phyloP scores from a whole-genome alignment of 129 eudicot genomes.

The Deinandra increscens region DNA sequence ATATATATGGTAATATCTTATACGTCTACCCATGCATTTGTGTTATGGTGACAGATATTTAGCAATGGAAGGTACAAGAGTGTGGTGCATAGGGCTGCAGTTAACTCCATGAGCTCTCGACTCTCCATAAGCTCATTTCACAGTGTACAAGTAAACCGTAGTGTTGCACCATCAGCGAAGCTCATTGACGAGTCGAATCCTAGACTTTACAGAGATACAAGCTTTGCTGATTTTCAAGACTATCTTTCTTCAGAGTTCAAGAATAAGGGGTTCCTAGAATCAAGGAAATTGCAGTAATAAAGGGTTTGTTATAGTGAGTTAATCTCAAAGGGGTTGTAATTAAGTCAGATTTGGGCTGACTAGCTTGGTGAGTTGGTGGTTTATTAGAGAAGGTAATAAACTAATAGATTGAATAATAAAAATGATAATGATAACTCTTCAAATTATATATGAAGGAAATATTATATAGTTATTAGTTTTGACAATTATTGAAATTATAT shows the following conservation, averaged over 20 bases:
- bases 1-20: constrained; percentile 1
- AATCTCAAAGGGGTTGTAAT: no score
- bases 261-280: constrained; percentile 49
- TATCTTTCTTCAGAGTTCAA: constrained; percentile 53
- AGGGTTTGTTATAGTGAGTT: no score
- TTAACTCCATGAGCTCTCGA: constrained; percentile 45
- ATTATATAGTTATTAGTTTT: no score
- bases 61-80: constrained; percentile 71
- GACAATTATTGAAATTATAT: no score
- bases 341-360: no score
- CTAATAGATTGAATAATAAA: no score
- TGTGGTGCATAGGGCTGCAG: constrained; percentile 62
- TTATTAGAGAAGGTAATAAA: no score
- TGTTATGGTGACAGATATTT: constrained; percentile 38
- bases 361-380: no score
- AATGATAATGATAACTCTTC: no score
- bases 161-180: constrained; percentile 41
- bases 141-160: constrained; percentile 35
- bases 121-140: constrained; percentile 56
- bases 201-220: constrained; percentile 47
- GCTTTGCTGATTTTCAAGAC: constrained; percentile 49
- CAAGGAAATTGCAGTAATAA: constrained; percentile 34
- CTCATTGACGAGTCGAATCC: constrained; percentile 49
- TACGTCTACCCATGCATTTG: not conserved
- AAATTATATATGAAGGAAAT: no score